Conservation (phyloP, 768 basidiomycete genomes). For the Suillus placidus region DNA sequence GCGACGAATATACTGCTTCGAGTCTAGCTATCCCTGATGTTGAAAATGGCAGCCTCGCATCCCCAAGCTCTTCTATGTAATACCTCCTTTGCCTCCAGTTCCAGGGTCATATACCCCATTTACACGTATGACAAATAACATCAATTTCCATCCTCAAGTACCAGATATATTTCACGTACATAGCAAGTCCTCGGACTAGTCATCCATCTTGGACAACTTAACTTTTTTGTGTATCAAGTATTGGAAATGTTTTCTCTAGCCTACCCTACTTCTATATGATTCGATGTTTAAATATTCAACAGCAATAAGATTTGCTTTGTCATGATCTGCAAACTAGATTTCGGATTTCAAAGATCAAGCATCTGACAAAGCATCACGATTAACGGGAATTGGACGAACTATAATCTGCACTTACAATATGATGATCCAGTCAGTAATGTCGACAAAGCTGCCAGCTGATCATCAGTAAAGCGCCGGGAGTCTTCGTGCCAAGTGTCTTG, state of each 20-base stretch:
- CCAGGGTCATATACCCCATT: slow-evolving; percentile 42
- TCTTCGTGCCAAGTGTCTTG: slow-evolving; percentile 93
- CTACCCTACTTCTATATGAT: not conserved
- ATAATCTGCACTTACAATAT: slow-evolving; percentile 56
- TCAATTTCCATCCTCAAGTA: not conserved
- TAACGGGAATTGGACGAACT: slow-evolving; percentile 21
- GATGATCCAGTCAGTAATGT: slow-evolving; percentile 86
- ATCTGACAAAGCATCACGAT: slow-evolving; percentile 1
- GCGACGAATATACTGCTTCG: slow-evolving; percentile 60
- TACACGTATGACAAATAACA: slow-evolving; percentile 32
- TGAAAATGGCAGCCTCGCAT: slow-evolving; percentile 38
- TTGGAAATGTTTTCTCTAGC: not conserved
- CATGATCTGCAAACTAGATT: slow-evolving; percentile 3
- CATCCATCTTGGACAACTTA: not conserved
- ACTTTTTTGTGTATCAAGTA: not conserved
- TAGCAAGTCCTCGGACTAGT: slow-evolving; percentile 3
- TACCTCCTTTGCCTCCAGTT: slow-evolving; percentile 29
- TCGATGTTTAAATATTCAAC: not conserved
- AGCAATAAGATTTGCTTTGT: not conserved
- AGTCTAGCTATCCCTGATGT: slow-evolving; percentile 47
- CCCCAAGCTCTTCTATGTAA: slow-evolving; percentile 7
- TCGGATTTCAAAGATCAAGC: slow-evolving; percentile 10
- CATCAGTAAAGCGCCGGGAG: slow-evolving; percentile 81
- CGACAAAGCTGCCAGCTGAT: slow-evolving; percentile 79
- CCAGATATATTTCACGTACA: not conserved